phyloP scores from a whole-genome alignment of 2,329 filamentous ascomycete species.

The Venturiaceae sp. region DNA sequence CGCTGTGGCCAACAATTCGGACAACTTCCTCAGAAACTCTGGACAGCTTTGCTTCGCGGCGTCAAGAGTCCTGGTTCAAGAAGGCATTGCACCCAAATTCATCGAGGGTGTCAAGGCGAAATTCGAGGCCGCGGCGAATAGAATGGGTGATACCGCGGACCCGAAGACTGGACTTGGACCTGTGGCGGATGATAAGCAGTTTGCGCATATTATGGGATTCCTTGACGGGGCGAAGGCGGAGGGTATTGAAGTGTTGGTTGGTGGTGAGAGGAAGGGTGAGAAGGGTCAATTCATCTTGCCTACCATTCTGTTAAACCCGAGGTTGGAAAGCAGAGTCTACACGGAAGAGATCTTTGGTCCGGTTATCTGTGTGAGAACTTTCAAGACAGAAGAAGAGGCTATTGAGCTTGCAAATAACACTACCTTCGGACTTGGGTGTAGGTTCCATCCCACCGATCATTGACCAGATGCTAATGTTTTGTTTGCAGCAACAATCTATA shows the following conservation, averaged over 20 bases:
- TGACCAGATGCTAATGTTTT: background rate
- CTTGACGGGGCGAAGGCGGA: conserved; percentile 22
- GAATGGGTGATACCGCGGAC: conserved; percentile 15
- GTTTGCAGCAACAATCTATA: conserved; percentile 13
- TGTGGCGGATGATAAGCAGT: conserved; percentile 22
- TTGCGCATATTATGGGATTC: conserved; percentile 24
- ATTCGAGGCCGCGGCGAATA: conserved; percentile 15
- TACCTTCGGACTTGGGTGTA: conserved; percentile 17
- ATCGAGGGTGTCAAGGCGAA: conserved; percentile 17
- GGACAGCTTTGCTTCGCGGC: conserved; percentile 11
- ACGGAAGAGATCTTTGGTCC: conserved; percentile 24
- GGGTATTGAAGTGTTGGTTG: conserved; percentile 19
- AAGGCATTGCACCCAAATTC: conserved; percentile 19
- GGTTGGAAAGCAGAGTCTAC: conserved; percentile 19
- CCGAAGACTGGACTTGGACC: conserved; percentile 14
- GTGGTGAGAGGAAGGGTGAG: conserved; percentile 18
- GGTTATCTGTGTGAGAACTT: conserved; percentile 19
- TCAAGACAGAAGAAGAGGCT: conserved; percentile 23
- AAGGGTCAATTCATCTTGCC: conserved; percentile 22
- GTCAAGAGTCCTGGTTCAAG: conserved; percentile 20
- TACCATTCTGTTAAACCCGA: conserved; percentile 21
- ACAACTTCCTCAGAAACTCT: conserved; percentile 5
- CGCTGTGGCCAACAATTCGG: conserved; percentile 19
- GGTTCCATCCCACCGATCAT: background rate
- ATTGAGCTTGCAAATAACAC: conserved; percentile 22